Evolutionary conservation across 164 flowering plant species (phyloP), one percentile per base, ranked within the genome.

Genomic region (Tetracentron sinense): DNA sequence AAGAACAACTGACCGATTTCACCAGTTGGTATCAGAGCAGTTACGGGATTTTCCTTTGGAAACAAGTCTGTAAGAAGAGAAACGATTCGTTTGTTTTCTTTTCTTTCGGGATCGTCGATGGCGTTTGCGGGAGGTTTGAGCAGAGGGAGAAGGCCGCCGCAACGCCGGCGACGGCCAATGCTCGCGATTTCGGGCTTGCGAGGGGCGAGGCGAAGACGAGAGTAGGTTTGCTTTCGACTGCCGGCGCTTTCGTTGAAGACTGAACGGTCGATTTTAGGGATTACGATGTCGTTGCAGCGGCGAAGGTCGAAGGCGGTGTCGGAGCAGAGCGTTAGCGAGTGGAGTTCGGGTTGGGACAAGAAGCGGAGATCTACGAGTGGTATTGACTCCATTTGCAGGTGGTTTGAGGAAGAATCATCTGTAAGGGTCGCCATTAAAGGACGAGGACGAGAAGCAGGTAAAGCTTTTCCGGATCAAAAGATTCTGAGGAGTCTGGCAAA

Each of bases 201-300:
- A 23, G 84, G 87, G 17, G 92, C 86, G 25, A 88, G 84, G 61
- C 91, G 92, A 71, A 86, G 82, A 31, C 96, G 89, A 46, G 89
- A 86, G 78, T 80, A 92, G 48, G 98, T 89, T 62, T 92, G 98
- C 47, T 84, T 86, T 20, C 98, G 88, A 67, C 91, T 78, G 8
- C 95, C 96, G 23, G 88, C 90, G 72, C 91, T 85, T 52, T 89
- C 96, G 70, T 89, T 92, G 82, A 89, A 89, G 55, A 85, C 83
- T 56, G 91, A 75, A 48, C 90, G 88, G 71, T 92, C 93, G 76
- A 89, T 85, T 71, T 82, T 78, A n/a, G 95, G 92, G 69, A 83
- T 76, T 46, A 82, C 69, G 74, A 79, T 68, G 67, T 81, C 90
- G 67, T 72, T 80, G 70, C 59, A 56, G 56, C 60, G 74, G 65